These are phyloP conservation scores for Aspergillus melleus DNA, from an alignment of 2,329 filamentous ascomycete genomes.

Conservation along the genomic window DNA sequence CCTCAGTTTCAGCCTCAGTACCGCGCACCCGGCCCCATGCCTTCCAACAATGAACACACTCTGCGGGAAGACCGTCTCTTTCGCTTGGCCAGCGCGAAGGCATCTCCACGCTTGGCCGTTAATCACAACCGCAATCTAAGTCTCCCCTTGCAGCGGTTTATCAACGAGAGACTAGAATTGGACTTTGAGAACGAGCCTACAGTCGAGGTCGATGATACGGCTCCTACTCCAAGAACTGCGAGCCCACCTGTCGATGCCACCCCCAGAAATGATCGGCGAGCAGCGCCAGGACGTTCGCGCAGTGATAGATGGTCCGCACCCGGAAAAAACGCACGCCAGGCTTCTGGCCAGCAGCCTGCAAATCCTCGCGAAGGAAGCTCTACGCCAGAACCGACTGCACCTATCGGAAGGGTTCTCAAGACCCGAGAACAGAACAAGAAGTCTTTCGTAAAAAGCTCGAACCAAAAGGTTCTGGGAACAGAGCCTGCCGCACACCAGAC, in stretches of 20 bases:
- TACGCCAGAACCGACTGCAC: conserved; percentile 9
- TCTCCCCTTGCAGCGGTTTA: conserved; percentile 41
- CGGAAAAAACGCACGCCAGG: neutral
- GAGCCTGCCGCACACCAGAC: conserved; percentile 24
- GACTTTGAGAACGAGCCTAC: conserved; percentile 22
- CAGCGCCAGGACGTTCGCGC: neutral
- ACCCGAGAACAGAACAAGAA: conserved; percentile 20
- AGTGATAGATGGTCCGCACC: neutral
- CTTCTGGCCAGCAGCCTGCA: neutral
- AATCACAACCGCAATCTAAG: conserved; percentile 36
- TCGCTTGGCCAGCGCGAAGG: conserved; percentile 27
- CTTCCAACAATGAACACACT: conserved; percentile 26
- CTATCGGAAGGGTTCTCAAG: conserved; percentile 4
- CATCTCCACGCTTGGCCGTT: conserved; percentile 22
- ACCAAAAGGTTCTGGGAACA: conserved; percentile 13
- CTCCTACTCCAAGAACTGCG: conserved; percentile 7
- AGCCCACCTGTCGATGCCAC: neutral
- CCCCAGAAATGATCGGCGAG: neutral
- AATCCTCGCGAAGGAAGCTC: conserved; percentile 17
- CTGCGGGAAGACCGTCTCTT: conserved; percentile 34
- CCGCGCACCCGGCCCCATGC: conserved; percentile 16
- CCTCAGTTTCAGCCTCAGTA: conserved; percentile 23
- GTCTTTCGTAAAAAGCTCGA: conserved; percentile 16
- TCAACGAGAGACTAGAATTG: conserved; percentile 38
- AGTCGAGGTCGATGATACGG: conserved; percentile 11